Conservation (phyloP, 2,329 filamentous ascomycete genomes). For the Claviceps cyperi region DNA sequence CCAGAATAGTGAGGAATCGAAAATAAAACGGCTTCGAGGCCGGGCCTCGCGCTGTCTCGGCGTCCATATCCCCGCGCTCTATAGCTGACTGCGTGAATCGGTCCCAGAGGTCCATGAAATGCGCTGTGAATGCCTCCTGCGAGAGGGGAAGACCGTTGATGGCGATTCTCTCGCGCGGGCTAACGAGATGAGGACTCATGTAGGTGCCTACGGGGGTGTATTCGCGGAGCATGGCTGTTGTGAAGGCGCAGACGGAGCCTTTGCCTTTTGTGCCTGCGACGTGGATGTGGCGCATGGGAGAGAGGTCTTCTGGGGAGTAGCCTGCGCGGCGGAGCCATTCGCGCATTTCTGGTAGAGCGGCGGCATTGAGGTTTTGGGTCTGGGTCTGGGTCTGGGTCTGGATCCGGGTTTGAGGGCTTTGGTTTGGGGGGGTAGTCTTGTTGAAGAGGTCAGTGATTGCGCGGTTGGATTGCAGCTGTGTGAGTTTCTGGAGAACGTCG, state of each 20-base stretch:
- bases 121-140: slow-evolving; percentile 53
- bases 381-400: slow-evolving; percentile 28
- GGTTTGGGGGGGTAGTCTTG: slow-evolving; percentile 6
- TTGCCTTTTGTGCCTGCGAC: slow-evolving; percentile 93
- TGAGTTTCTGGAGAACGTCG: slow-evolving; percentile 59
- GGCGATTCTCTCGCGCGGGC: slow-evolving; percentile 71
- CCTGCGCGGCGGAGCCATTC: slow-evolving; percentile 64
- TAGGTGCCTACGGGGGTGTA: slow-evolving; percentile 52
- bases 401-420: neutral
- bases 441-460: slow-evolving; percentile 41
- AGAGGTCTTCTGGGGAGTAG: slow-evolving; percentile 40
- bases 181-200: slow-evolving; percentile 74
- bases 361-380: slow-evolving; percentile 44
- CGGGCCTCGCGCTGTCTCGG: slow-evolving; percentile 36
- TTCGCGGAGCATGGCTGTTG: slow-evolving; percentile 58
- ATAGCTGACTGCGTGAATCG: slow-evolving; percentile 27
- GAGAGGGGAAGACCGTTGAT: slow-evolving; percentile 60
- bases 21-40: slow-evolving; percentile 78
- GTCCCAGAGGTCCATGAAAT: slow-evolving; percentile 81
- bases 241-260: slow-evolving; percentile 73
- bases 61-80: slow-evolving; percentile 13
- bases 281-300: slow-evolving; percentile 47
- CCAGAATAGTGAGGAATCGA: slow-evolving; percentile 77
- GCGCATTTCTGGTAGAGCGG: slow-evolving; percentile 68
- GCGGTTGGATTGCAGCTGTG: slow-evolving; percentile 67